phyloP scores from a whole-genome alignment of 768 basidiomycete species.

The Rhodotorula paludigena region DNA sequence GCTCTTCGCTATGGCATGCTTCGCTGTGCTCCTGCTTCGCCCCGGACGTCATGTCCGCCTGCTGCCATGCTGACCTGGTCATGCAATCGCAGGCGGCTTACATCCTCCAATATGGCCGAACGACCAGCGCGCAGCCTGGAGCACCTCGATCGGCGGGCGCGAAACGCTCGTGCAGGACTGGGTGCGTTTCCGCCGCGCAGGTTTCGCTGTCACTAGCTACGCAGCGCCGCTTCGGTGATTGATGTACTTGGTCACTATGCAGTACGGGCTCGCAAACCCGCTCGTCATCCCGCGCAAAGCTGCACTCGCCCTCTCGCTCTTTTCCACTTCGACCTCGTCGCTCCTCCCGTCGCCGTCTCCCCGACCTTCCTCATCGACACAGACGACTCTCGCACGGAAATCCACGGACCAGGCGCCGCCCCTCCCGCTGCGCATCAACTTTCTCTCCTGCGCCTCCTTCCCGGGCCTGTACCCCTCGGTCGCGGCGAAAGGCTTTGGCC shows the following conservation, averaged over 20 bases:
- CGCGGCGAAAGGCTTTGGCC: neutral
- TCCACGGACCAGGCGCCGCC: neutral
- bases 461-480: slow-evolving; percentile 3
- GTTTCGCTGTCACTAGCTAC: no score
- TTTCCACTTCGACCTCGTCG: neutral
- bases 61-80: neutral
- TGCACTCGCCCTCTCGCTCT: slow-evolving; percentile 12
- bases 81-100: neutral
- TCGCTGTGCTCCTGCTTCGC: neutral
- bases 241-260: neutral
- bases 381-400: neutral
- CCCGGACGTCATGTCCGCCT: no score
- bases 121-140: neutral
- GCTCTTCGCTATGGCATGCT: neutral
- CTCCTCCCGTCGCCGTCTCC: neutral
- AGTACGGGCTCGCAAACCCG: slow-evolving; percentile 4
- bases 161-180: slow-evolving; percentile 19
- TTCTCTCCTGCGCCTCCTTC: slow-evolving; percentile 8
- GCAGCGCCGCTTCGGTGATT: no score
- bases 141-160: slow-evolving; percentile 5
- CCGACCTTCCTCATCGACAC: neutral
- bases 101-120: slow-evolving; percentile 12
- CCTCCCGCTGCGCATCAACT: slow-evolving; percentile 1
- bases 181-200: neutral
- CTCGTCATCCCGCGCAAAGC: slow-evolving; percentile 3